These are phyloP conservation scores for Exobasidium rhododendri DNA, from an alignment of 1,284 basidiomycete genomes.

Conservation along the genomic window DNA sequence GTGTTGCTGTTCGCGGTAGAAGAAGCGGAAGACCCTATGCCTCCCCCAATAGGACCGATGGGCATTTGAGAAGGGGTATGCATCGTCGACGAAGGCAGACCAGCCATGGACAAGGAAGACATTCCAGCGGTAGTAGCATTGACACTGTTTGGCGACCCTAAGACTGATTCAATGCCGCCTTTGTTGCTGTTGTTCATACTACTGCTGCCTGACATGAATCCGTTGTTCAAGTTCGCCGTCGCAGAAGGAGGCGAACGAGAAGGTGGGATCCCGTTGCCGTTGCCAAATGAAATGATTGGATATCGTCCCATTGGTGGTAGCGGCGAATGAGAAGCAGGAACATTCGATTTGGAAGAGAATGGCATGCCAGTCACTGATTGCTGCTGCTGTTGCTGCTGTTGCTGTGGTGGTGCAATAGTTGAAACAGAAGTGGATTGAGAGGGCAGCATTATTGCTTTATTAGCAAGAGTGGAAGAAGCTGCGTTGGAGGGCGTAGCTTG, in stretches of 20 bases:
- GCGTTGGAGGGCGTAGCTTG: background rate
- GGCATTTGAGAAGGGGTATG: background rate
- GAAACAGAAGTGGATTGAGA: background rate
- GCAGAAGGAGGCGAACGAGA: background rate
- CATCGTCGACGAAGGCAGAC: background rate
- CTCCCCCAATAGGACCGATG: background rate
- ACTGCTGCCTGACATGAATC: background rate
- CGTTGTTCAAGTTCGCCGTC: background rate
- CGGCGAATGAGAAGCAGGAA: background rate
- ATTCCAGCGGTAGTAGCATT: conserved; percentile 22
- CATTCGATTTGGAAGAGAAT: background rate
- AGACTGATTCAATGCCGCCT: conserved; percentile 21
- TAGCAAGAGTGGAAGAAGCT: background rate
- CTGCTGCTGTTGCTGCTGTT: no score
- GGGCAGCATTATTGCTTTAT: background rate
- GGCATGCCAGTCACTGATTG: background rate
- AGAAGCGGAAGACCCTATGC: background rate
- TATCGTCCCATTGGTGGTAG: background rate
- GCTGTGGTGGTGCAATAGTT: background rate
- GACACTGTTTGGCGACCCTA: conserved; percentile 27
- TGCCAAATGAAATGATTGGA: background rate
- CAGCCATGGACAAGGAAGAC: background rate
- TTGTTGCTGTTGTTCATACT: conserved; percentile 21
- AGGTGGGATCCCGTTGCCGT: background rate
- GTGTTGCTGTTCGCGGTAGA: background rate